A percentile compares a stretch with the other conserved stretches of the same genome.
Conservation (phyloP, 495 filamentous ascomycete genomes). For the Trichoderma parareesei region DNA sequence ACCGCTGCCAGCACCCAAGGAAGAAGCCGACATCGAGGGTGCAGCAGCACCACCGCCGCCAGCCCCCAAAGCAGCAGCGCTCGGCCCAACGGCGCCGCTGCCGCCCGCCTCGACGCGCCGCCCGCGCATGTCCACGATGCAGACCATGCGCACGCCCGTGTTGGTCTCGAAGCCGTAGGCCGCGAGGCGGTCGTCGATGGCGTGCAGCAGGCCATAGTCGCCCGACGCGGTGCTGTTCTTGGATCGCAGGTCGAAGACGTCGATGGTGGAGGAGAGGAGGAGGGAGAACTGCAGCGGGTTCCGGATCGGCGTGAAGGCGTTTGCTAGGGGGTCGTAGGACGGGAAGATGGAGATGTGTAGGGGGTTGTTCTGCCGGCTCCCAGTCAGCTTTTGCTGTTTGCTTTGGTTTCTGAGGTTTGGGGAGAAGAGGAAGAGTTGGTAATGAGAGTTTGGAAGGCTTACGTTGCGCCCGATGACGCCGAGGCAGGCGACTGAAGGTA, state of each 20-base stretch:
- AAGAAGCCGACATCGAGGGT: slow-evolving; percentile 16
- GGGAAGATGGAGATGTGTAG: slow-evolving; percentile 90
- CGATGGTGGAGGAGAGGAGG: slow-evolving; percentile 79
- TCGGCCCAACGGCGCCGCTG: slow-evolving; percentile 3
- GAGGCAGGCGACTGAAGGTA: slow-evolving; percentile 80
- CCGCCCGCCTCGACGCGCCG: slow-evolving; percentile 26
- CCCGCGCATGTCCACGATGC: slow-evolving; percentile 81
- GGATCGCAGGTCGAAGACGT: slow-evolving; percentile 79
- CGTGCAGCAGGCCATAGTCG: slow-evolving; percentile 86
- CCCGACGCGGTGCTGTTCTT: slow-evolving; percentile 59
- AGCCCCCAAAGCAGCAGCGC: slow-evolving; percentile 6
- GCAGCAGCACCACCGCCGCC: slow-evolving; percentile 12
- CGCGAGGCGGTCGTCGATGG: slow-evolving; percentile 83
- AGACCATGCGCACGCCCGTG: slow-evolving; percentile 82
- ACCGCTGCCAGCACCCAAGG: slow-evolving; percentile 6
- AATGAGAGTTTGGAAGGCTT: slow-evolving; percentile 20
- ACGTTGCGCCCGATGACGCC: slow-evolving; percentile 88
- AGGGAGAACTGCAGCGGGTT: slow-evolving; percentile 81
- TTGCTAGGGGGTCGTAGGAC: slow-evolving; percentile 43
- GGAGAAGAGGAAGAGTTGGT: neutral
- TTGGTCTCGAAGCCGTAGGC: slow-evolving; percentile 97
- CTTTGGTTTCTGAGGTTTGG: neutral
- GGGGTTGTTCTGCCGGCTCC: slow-evolving; percentile 69
- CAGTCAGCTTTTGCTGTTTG: neutral
- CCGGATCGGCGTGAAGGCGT: slow-evolving; percentile 39